Percentiles rank a stretch among this genome's conserved stretches.
phyloP scores from a whole-genome alignment of 2,329 filamentous ascomycete genomes.

The Epichloe coenophiala region DNA sequence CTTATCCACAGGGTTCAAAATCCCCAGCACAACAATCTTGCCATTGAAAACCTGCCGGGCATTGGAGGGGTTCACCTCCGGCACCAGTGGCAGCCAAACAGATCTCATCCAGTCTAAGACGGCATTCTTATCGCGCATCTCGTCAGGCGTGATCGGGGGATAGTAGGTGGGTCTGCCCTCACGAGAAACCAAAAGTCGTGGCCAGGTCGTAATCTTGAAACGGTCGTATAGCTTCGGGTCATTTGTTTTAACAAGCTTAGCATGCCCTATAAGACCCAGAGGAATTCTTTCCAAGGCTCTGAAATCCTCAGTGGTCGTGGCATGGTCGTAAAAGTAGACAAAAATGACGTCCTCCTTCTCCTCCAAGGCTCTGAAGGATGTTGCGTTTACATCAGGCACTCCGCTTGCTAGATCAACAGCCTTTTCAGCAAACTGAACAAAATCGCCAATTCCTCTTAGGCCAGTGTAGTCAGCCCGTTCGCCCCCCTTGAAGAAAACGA shows the following conservation, averaged over 20 bases:
- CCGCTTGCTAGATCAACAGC: conserved; percentile 65
- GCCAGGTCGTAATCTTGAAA: conserved; percentile 96
- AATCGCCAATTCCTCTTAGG: conserved; percentile 80
- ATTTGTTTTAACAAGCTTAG: conserved; percentile 82
- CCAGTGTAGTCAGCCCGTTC: conserved; percentile 90
- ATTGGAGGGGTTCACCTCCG: conserved; percentile 82
- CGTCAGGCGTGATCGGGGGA: conserved; percentile 69
- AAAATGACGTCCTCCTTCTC: conserved; percentile 93
- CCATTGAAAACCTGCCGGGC: conserved; percentile 90
- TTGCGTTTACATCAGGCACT: conserved; percentile 67
- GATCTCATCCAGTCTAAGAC: conserved; percentile 89
- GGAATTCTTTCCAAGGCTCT: conserved; percentile 74
- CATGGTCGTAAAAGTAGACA: conserved; percentile 93
- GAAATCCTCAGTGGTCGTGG: conserved; percentile 87
- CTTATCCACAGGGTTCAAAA: conserved; percentile 66
- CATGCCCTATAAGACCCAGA: conserved; percentile 78
- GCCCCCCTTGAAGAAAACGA: conserved; percentile 79
- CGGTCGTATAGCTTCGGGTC: conserved; percentile 61
- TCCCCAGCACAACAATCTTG: conserved; percentile 85
- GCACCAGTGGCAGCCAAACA: conserved; percentile 91
- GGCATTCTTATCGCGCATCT: conserved; percentile 75
- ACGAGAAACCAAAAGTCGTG: conserved; percentile 76
- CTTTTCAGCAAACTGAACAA: conserved; percentile 76
- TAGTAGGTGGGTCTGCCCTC: conserved; percentile 88
- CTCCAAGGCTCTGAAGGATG: conserved; percentile 67